These are phyloP conservation scores for Thielaviopsis musarum DNA, from an alignment of 2,329 filamentous ascomycete species.

Conservation along the genomic window DNA sequence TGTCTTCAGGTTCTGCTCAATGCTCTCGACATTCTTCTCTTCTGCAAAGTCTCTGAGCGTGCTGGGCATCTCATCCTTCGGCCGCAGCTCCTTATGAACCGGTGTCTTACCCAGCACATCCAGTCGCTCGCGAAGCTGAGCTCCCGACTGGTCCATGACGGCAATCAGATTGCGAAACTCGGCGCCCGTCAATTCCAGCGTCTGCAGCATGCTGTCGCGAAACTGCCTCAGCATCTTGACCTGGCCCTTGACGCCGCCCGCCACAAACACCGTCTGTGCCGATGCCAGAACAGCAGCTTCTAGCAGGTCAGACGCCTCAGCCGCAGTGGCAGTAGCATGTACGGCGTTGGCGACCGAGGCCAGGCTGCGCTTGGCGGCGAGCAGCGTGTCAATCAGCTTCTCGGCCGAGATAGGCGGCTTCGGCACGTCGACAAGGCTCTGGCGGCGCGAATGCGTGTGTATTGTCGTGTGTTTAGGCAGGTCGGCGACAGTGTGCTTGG, in stretches of 20 bases:
- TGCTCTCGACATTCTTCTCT: slow-evolving; percentile 47
- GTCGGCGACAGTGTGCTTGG: neutral
- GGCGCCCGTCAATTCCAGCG: slow-evolving; percentile 39
- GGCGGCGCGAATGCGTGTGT: slow-evolving; percentile 2
- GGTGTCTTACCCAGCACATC: slow-evolving; percentile 43
- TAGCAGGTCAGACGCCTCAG: slow-evolving; percentile 57
- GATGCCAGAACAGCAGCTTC: slow-evolving; percentile 63
- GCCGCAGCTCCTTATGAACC: slow-evolving; percentile 48
- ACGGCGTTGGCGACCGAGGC: slow-evolving; percentile 70
- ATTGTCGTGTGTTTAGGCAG: neutral
- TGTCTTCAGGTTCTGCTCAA: slow-evolving; percentile 49
- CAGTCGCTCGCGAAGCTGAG: slow-evolving; percentile 49
- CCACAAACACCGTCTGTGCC: slow-evolving; percentile 52
- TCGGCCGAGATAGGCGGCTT: slow-evolving; percentile 34
- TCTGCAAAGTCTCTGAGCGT: slow-evolving; percentile 63
- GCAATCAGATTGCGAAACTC: slow-evolving; percentile 46
- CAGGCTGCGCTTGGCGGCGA: slow-evolving; percentile 74
- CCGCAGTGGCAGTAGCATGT: slow-evolving; percentile 64
- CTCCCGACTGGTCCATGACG: slow-evolving; percentile 49
- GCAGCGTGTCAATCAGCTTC: slow-evolving; percentile 64
- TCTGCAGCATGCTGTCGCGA: slow-evolving; percentile 32
- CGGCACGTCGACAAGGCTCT: slow-evolving; percentile 6
- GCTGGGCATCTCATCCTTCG: slow-evolving; percentile 38
- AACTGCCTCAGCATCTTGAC: slow-evolving; percentile 33
- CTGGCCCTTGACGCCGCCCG: slow-evolving; percentile 42